A percentile compares a stretch with the other conserved stretches of the same genome.
Conservation (phyloP, 208 protist species). For the Wallacemonas sp. region DNA sequence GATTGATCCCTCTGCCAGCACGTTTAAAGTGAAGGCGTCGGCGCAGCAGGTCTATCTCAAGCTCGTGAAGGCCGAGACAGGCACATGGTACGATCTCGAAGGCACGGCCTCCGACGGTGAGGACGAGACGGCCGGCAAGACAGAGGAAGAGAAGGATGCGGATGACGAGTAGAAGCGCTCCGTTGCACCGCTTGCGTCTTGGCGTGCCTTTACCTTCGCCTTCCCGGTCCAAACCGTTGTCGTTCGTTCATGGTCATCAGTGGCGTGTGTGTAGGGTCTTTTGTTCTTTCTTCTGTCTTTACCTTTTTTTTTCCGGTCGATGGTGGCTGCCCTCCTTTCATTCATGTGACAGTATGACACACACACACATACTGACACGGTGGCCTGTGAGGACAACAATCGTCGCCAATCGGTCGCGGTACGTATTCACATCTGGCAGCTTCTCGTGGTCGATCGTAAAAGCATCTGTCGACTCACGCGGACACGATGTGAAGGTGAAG, state of each 20-base stretch:
- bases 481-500: too few relatives aligned
- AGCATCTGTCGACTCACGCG: too few relatives aligned
- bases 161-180: neutral
- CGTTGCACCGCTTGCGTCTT: neutral
- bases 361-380: constrained; percentile 6
- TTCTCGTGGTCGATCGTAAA: too few relatives aligned
- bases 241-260: neutral
- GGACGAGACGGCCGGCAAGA: constrained; percentile 8
- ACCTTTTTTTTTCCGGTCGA: neutral
- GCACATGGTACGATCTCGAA: constrained; percentile 61
- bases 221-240: neutral
- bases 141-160: constrained; percentile 12
- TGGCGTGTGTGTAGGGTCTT: neutral
- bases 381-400: too few relatives aligned
- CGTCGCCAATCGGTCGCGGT: too few relatives aligned
- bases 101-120: constrained; percentile 29
- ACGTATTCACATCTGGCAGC: too few relatives aligned
- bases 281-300: constrained; percentile 7
- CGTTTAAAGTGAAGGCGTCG: constrained; percentile 34
- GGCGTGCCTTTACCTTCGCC: neutral
- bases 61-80: constrained; percentile 47
- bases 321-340: neutral
- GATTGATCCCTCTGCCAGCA: constrained; percentile 43
- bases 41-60: constrained; percentile 56
- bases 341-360: constrained; percentile 2